These are phyloP conservation scores for Gentiana dahurica DNA, from an alignment of 257 asterid genomes.

Conservation along the genomic window DNA sequence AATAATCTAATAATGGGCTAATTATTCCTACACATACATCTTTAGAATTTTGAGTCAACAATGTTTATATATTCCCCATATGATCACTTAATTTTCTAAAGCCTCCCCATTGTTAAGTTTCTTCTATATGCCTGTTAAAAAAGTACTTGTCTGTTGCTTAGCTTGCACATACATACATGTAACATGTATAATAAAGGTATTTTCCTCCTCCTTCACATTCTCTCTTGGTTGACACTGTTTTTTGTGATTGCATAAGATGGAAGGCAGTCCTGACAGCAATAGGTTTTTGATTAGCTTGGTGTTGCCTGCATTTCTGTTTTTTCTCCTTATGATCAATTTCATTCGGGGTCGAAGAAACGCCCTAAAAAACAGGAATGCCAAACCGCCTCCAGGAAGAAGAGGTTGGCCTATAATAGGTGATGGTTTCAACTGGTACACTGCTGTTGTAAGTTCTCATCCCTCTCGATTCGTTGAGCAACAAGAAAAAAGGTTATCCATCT, in stretches of 20 bases:
- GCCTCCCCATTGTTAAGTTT: too few species aligned
- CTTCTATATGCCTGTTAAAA: too few species aligned
- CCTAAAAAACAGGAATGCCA: constrained; percentile 9
- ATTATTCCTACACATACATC: too few species aligned
- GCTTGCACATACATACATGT: too few species aligned
- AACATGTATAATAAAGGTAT: too few species aligned
- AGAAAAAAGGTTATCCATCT: constrained; percentile 35
- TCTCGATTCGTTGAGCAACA: constrained; percentile 65
- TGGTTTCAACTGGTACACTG: constrained; percentile 75
- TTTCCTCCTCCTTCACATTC: too few species aligned
- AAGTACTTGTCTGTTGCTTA: too few species aligned
- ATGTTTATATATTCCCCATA: too few species aligned
- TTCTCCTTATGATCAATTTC: constrained; percentile 18
- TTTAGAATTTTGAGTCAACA: too few species aligned
- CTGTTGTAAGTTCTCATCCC: constrained; percentile 84
- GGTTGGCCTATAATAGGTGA: constrained; percentile 80
- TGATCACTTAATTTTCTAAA: too few species aligned
- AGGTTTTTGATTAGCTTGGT: constrained; percentile 25
- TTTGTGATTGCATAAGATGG: constrained; percentile 16
- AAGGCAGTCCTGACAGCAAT: constrained; percentile 7
- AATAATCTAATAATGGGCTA: too few species aligned
- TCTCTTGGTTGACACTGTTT: too few species aligned
- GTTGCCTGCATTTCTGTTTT: not conserved
- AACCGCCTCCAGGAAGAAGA: constrained; percentile 72
- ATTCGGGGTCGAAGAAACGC: constrained; percentile 1